Base-by-base conservation (phyloP, 1,284 basidiomycete species). In the Cryptococcus sp. region DNA sequence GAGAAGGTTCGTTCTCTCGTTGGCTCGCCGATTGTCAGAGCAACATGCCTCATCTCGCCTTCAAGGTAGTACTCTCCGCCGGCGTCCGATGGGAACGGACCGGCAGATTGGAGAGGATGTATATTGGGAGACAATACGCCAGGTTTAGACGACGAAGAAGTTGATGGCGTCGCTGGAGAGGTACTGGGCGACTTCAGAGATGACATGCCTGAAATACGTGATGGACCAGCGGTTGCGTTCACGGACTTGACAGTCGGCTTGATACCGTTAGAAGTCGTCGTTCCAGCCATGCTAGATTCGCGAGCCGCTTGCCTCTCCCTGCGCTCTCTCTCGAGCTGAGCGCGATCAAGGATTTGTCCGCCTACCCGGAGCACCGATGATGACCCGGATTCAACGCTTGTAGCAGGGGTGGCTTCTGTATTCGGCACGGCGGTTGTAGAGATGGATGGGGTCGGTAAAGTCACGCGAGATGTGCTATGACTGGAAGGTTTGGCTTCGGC, bases 61-160 rank as follows among this genome's bases (percentile, higher is more conserved):
- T 74, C 65, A 1, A 67, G 67, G 54, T 70, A 77, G 53, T 73
- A 75, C 50, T 77, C 72, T 2, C 76, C 76, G 0, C 71, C 76
- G 1, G 71, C 70, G 59, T 77, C 76, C 7, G 47, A 50, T 3
- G 72, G 71, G 25, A 72, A 69, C 0, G 70, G 59, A 1, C 61
- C 64, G 11, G 50, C 3, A 0, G 66, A 50, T 38, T 73, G 74
- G 30, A 73, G 61, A 2, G 75, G 75, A 54, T 76, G 75, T 39
- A 45, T 35, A 8, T 35, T 35, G 30, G 30, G n/a, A 45, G 42
- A 45, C 13, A 11, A 13, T 8, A 13, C 13, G 8, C 30, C 30
- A 35, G 30, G 25, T 3, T 25, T 4, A 5, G 30, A 5, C 30
- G 30, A n/a, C 13, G 27, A 42, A 27, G 41, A 11, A 3, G 19